Evolutionary conservation across 1,284 basidiomycete species (phyloP).

Genomic region (Thecaphora frezii): DNA sequence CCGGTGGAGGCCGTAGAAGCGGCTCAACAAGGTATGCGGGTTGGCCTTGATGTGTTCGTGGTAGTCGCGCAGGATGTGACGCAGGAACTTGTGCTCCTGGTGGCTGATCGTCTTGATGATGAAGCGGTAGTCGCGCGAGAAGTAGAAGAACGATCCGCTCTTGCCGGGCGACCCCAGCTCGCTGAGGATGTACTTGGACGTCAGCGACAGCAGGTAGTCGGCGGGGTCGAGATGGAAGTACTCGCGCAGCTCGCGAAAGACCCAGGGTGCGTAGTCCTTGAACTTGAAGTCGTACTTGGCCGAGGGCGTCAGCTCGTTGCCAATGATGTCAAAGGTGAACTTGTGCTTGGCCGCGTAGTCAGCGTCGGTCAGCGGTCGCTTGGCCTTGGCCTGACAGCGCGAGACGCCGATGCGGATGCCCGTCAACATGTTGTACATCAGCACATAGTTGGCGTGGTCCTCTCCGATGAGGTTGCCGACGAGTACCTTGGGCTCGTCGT

Average conservation of each 20-base stretch:
- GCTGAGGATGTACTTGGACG: conserved; percentile 94
- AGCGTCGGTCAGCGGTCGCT: conserved; percentile 76
- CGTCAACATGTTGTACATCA: conserved; percentile 99
- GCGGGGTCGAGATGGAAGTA: conserved; percentile 93
- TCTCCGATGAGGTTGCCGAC: conserved; percentile 95
- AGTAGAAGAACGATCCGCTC: conserved; percentile 98
- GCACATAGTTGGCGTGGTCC: conserved; percentile 94
- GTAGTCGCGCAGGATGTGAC: conserved; percentile 81
- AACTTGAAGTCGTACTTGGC: conserved; percentile 98
- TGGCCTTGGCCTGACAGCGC: conserved; percentile 90
- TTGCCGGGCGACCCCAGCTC: conserved; percentile 98
- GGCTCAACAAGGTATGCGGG: conserved; percentile 87
- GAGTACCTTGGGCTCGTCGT: conserved; percentile 63
- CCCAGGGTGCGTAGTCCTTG: conserved; percentile 98
- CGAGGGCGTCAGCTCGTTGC: conserved; percentile 94
- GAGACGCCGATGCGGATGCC: conserved; percentile 95
- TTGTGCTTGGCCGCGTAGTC: conserved; percentile 91
- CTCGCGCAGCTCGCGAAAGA: conserved; percentile 91
- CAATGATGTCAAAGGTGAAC: conserved; percentile 94
- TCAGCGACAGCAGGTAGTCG: conserved; percentile 93
- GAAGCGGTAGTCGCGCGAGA: conserved; percentile 96
- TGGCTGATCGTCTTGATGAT: conserved; percentile 99
- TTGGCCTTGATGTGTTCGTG: conserved; percentile 84
- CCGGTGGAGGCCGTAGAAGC: conserved; percentile 94
- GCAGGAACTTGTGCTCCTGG: conserved; percentile 88